Percentiles rank a stretch among this genome's conserved stretches.
Conservation (phyloP, 1,284 basidiomycete genomes). For the Boletus smithii region DNA sequence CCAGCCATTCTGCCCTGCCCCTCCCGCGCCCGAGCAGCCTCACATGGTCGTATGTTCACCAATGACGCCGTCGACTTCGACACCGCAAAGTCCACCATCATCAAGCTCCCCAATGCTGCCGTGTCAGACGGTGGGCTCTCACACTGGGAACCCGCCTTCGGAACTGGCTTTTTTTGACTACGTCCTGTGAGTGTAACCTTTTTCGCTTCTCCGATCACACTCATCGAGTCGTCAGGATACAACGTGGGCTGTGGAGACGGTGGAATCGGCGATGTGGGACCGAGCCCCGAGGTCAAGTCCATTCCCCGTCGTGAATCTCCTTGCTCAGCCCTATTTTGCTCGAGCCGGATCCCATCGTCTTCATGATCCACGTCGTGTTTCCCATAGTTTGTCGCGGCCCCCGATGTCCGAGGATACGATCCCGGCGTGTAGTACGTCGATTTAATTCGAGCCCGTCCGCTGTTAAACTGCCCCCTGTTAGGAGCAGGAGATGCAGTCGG, state of each 20-base stretch:
- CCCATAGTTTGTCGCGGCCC: conserved; percentile 35
- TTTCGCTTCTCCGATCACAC: conserved; percentile 46
- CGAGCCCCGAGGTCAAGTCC: conserved; percentile 53
- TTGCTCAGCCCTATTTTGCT: conserved; percentile 36
- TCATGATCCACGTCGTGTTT: conserved; percentile 33
- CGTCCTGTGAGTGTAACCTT: conserved; percentile 28
- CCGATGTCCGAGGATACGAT: conserved; percentile 52
- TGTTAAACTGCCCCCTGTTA: conserved; percentile 29
- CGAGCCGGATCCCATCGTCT: conserved; percentile 30
- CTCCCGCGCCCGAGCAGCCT: conserved; percentile 23
- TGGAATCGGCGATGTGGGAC: conserved; percentile 43
- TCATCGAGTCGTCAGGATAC: conserved; percentile 70
- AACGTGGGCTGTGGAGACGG: conserved; percentile 56
- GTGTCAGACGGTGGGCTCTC: conserved; percentile 40
- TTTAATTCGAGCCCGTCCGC: conserved; percentile 61
- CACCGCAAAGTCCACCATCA: conserved; percentile 53
- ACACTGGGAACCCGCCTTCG: conserved; percentile 17
- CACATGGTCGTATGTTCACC: conserved; percentile 32
- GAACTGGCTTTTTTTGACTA: conserved; percentile 35
- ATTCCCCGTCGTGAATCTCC: conserved; percentile 45
- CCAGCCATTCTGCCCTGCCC: conserved; percentile 1
- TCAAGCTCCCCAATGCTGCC: conserved; percentile 53
- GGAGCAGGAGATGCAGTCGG: conserved; percentile 9
- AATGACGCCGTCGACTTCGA: conserved; percentile 36
- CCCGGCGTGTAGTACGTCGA: conserved; percentile 62